A percentile compares a stretch with the other conserved stretches of the same genome.
Evolutionary conservation across 495 filamentous ascomycete genomes (phyloP).

Genomic region (Penicillium malachiteum): DNA sequence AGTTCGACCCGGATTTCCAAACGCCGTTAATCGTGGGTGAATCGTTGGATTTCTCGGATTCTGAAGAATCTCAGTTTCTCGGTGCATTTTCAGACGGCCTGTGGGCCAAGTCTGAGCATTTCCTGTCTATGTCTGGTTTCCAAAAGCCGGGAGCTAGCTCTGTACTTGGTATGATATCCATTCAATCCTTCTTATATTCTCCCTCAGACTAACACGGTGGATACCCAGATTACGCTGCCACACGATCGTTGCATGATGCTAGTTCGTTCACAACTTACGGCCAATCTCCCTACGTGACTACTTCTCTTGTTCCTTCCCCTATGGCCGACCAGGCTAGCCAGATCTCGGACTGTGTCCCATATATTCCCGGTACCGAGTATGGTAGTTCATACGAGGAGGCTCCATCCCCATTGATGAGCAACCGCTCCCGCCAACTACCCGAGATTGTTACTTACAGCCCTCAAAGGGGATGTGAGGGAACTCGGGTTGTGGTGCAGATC

Average conservation of each 20-base stretch:
- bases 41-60: conserved; percentile 51
- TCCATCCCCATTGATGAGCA: conserved; percentile 37
- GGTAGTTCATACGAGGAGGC: conserved; percentile 48
- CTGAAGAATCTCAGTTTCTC: conserved; percentile 47
- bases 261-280: conserved; percentile 44
- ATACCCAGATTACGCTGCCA: conserved; percentile 39
- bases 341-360: conserved; percentile 46
- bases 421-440: conserved; percentile 41
- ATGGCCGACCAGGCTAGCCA: conserved; percentile 48
- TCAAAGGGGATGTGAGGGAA: conserved; percentile 62
- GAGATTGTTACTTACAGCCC: conserved; percentile 69
- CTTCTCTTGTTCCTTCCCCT: conserved; percentile 45
- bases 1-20: conserved; percentile 50
- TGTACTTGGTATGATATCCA: conserved; percentile 40
- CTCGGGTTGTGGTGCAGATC: conserved; percentile 69
- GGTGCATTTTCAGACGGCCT: conserved; percentile 50
- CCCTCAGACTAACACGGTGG: conserved; percentile 9
- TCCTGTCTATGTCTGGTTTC: conserved; percentile 55
- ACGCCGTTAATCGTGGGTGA: conserved; percentile 55
- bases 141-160: conserved; percentile 42
- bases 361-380: conserved; percentile 42
- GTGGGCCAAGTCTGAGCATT: conserved; percentile 53
- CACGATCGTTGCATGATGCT: conserved; percentile 46
- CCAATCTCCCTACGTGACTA: conserved; percentile 44
- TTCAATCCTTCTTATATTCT: neutral